A percentile compares a stretch with the other conserved stretches of the same genome.
phyloP scores from a whole-genome alignment of 2,329 filamentous ascomycete genomes.

The Diaporthe nobilis region DNA sequence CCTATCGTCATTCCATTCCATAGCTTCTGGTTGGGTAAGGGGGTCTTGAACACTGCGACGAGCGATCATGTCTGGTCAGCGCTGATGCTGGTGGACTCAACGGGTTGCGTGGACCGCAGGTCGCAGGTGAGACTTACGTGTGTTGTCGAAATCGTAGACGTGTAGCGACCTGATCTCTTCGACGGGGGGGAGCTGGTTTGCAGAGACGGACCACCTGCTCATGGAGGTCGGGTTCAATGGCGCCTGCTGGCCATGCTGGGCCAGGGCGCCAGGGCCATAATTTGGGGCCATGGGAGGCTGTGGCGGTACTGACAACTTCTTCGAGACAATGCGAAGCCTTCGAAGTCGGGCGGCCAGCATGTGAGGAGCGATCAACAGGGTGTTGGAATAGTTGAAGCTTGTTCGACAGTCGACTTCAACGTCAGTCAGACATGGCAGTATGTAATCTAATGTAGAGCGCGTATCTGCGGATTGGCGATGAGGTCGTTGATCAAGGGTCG shows the following conservation, averaged over 20 bases:
- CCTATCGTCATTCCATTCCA: conserved; percentile 88
- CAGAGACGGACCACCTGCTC: conserved; percentile 42
- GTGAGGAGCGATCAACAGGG: background rate
- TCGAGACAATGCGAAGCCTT: conserved; percentile 23
- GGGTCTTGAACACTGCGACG: conserved; percentile 85
- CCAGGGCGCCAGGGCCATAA: conserved; percentile 39
- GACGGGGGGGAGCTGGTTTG: conserved; percentile 51
- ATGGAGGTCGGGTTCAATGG: conserved; percentile 41
- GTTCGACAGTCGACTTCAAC: background rate
- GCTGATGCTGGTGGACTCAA: conserved; percentile 2
- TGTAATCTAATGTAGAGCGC: background rate
- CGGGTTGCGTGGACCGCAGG: conserved; percentile 37
- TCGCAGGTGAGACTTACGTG: conserved; percentile 67
- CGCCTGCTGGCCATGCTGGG: conserved; percentile 37
- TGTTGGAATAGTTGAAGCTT: too few relatives aligned
- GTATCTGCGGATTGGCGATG: conserved; percentile 9
- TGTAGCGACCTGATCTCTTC: conserved; percentile 84
- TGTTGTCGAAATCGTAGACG: conserved; percentile 99
- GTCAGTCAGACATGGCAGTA: background rate
- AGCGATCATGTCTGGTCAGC: conserved; percentile 41
- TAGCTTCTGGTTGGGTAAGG: conserved; percentile 87
- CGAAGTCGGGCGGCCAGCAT: conserved; percentile 33
- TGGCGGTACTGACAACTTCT: conserved; percentile 5
- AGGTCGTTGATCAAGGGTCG: conserved; percentile 35
- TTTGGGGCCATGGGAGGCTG: conserved; percentile 36